A percentile compares a stretch with the other conserved stretches of the same genome.
These are phyloP conservation scores for Porphyrellus cyaneotinctus DNA, from an alignment of 768 basidiomycete genomes.

Conservation along the genomic window DNA sequence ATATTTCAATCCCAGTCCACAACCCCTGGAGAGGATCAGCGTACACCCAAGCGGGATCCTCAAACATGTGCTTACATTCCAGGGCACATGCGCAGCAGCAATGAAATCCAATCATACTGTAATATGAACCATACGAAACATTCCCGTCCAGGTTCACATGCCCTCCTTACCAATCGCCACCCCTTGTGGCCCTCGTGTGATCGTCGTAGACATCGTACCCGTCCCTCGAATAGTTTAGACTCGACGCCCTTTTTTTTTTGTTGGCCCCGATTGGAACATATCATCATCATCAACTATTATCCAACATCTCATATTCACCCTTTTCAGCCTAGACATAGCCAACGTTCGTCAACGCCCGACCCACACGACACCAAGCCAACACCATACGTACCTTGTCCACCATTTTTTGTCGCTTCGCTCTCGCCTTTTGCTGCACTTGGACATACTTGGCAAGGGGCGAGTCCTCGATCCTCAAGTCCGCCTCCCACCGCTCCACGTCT, in stretches of 20 bases:
- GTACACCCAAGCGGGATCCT: neutral
- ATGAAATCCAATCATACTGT: neutral
- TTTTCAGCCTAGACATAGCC: constrained; percentile 58
- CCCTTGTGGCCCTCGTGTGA: neutral
- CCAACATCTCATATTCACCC: constrained; percentile 68
- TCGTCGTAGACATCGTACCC: neutral
- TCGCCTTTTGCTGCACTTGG: constrained; percentile 73
- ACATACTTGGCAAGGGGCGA: constrained; percentile 81
- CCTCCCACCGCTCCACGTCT: constrained; percentile 75
- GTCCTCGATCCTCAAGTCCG: constrained; percentile 52
- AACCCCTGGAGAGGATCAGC: constrained; percentile 1
- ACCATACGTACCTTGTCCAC: constrained; percentile 61
- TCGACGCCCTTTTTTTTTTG: too few species aligned
- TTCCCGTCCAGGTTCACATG: neutral
- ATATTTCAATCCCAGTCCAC: neutral
- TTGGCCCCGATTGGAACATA: too few species aligned
- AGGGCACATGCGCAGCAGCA: neutral
- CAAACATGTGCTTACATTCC: constrained; percentile 1
- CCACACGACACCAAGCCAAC: neutral
- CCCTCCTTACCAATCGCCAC: neutral
- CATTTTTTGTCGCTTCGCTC: constrained; percentile 67
- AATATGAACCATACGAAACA: neutral
- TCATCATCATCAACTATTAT: constrained; percentile 32
- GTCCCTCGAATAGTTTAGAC: too few species aligned
- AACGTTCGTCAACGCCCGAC: constrained; percentile 6